Evolutionary conservation across 2,329 filamentous ascomycete genomes (phyloP).

Genomic region (Penicillium brevicompactum): DNA sequence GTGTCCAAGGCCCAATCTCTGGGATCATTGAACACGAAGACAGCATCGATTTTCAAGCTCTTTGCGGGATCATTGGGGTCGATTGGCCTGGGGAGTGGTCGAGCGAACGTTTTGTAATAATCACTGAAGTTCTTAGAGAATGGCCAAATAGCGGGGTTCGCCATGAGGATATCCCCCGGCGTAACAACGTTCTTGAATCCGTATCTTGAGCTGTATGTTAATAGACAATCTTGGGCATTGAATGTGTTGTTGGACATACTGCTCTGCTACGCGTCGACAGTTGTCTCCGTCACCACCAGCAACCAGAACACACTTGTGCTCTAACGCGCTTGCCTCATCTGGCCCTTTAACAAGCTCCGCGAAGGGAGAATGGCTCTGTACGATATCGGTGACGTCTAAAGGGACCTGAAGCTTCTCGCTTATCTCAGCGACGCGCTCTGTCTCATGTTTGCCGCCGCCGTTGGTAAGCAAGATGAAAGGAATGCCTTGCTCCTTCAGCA

Average conservation of each 20-base stretch:
- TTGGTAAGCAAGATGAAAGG: constrained; percentile 96
- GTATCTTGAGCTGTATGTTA: constrained; percentile 48
- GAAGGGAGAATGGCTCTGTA: constrained; percentile 92
- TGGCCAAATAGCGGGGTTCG: constrained; percentile 77
- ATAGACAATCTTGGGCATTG: neutral
- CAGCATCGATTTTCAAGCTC: constrained; percentile 78
- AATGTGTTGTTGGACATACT: constrained; percentile 40
- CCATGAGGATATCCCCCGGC: constrained; percentile 77
- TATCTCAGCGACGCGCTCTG: constrained; percentile 70
- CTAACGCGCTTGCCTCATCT: constrained; percentile 54
- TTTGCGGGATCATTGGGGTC: constrained; percentile 46
- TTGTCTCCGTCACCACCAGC: constrained; percentile 69
- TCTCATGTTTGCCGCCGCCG: constrained; percentile 84
- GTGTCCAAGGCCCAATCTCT: constrained; percentile 93
- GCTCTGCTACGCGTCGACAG: constrained; percentile 73
- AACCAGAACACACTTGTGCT: constrained; percentile 70
- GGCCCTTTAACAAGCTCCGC: constrained; percentile 66
- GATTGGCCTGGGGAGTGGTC: constrained; percentile 38
- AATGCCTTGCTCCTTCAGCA: constrained; percentile 72
- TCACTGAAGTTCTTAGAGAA: constrained; percentile 70
- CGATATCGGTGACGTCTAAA: constrained; percentile 69
- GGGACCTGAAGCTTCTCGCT: constrained; percentile 65
- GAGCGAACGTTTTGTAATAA: constrained; percentile 58
- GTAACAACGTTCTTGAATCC: constrained; percentile 83
- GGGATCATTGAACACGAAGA: constrained; percentile 94